Base-by-base conservation (phyloP, 1,284 basidiomycete species). In the Cryptococcus deneoformans region DNA sequence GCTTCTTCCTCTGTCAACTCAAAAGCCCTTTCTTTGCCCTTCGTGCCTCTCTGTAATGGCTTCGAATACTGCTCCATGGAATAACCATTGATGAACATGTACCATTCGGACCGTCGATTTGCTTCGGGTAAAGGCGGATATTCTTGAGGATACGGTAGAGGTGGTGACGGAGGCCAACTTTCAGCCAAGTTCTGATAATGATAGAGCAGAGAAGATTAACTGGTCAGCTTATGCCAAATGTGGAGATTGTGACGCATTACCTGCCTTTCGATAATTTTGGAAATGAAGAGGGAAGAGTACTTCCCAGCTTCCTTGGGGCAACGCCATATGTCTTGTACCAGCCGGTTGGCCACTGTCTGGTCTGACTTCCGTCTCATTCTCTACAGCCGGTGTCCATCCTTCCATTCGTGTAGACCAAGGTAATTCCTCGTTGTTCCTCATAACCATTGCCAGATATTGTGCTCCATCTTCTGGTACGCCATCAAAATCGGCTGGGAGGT, bases 401-500 rank as follows among this genome's bases (percentile, higher is more conserved):
- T 50, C 48, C 16, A 67, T 66, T 10, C 62, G 59, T 14, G 61
- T 72, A 29, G 61, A 64, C 56, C 67, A 72, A 0, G 72, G 72
- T 14, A 70, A 55, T 4, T 58, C 38, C 3, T 54, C 49, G 52
- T 65, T 66, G 16, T 60, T 62, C 38, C 62, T 60, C 29, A 66
- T 62, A 10, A 65, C 68, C 49, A 75, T 58, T 2, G 73, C 71
- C 2, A 75, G 60, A 47, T 68, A 75, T 38, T 69, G 65, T 24
- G 69, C 66, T 38, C 73, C 73, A 47, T 73, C 67, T 10, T 55
- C 20, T 1, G 67, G 64, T 45, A 64, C 60, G 20, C 71, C 71
- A 52, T 62, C 59, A 55, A 72, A 73, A 54, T 69, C 67, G 14
- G 57, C 66, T 8, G 66, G 63, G 2, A 75, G 57, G 7, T 62